phyloP scores from a whole-genome alignment of 345 rosid genomes.

The Syzygium oleosum region DNA sequence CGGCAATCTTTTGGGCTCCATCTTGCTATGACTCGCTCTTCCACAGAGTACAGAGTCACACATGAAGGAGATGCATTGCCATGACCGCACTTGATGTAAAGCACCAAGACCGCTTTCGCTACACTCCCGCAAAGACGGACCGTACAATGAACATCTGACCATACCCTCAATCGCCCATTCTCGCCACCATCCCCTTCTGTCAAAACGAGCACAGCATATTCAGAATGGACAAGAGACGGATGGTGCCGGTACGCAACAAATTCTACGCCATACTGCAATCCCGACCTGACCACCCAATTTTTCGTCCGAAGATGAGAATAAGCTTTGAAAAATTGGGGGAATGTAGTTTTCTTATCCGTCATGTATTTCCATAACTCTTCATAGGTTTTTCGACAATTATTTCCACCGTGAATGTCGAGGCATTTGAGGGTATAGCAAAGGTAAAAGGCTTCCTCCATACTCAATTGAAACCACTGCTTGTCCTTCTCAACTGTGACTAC shows the following conservation, averaged over 20 bases:
- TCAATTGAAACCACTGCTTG: constrained; percentile 64
- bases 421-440: constrained; percentile 48
- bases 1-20: constrained; percentile 66
- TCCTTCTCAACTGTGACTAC: constrained; percentile 44
- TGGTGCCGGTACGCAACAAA: constrained; percentile 76
- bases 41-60: constrained; percentile 40
- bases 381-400: constrained; percentile 15
- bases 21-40: constrained; percentile 47
- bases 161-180: constrained; percentile 39
- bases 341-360: constrained; percentile 31
- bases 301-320: constrained; percentile 61
- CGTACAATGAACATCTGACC: constrained; percentile 66
- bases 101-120: constrained; percentile 58
- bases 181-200: constrained; percentile 26
- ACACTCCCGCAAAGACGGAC: constrained; percentile 74
- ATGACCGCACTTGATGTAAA: constrained; percentile 27
- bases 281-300: constrained; percentile 73
- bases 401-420: constrained; percentile 35
- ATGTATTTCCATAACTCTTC: constrained; percentile 45
- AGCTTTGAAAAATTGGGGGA: constrained; percentile 58
- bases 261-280: constrained; percentile 73
- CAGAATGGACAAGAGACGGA: constrained; percentile 82
- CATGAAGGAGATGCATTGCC: constrained; percentile 21
- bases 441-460: constrained; percentile 80
- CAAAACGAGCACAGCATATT: constrained; percentile 54